A percentile compares a stretch with the other conserved stretches of the same genome.
Conservation (phyloP, 257 asterid genomes). For the Solanum clarkiae region DNA sequence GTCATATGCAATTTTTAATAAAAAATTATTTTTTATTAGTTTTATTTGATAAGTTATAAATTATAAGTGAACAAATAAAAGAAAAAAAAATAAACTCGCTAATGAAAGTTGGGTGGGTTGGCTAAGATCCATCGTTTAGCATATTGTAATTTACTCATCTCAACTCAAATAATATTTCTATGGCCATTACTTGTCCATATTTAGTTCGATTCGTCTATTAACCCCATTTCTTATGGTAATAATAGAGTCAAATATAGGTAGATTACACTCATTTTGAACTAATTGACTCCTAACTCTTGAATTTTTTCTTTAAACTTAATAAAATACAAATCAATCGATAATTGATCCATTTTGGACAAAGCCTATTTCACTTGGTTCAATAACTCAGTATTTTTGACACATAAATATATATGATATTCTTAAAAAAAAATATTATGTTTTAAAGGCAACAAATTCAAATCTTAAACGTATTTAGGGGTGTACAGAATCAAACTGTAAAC, state of each 20-base stretch:
- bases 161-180: not conserved
- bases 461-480: no score
- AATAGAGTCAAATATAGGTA: not conserved
- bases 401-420: not conserved
- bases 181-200: not conserved
- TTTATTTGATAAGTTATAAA: not conserved
- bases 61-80: no score
- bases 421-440: not conserved
- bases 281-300: not conserved
- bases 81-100: no score
- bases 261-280: not conserved
- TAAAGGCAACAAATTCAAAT: not conserved
- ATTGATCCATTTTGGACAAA: no score
- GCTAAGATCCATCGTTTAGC: not conserved
- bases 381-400: not conserved
- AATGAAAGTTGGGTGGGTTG: not conserved
- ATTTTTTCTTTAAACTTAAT: not conserved
- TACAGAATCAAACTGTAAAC: no score
- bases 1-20: no score
- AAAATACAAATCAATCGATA: not conserved
- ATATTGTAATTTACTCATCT: not conserved
- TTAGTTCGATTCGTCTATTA: not conserved
- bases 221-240: not conserved
- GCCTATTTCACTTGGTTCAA: not conserved
- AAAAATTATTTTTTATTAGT: not conserved